Base-by-base conservation (phyloP, 2,329 filamentous ascomycete species). In the Fusarium pseudoanthophilum region DNA sequence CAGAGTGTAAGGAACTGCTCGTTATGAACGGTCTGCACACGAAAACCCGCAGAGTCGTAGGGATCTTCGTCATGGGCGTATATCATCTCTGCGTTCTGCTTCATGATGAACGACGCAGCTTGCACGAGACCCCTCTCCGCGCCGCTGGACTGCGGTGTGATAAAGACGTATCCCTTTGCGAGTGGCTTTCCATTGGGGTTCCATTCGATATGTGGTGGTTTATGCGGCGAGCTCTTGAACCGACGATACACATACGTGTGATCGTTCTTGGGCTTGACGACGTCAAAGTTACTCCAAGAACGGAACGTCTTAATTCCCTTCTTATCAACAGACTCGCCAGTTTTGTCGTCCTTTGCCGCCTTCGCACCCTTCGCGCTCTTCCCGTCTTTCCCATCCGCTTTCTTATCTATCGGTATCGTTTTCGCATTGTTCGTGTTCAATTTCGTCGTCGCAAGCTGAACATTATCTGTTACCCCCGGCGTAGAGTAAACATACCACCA, bases 1-100 rank as follows among this genome's bases (percentile, higher is more conserved):
- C 78, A 82, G 32, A 77, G 69, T 0, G 80, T 81, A 6, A 82
- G 39, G n/a, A 78, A 78, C 7, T 78, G 74, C 37, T 78, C 74
- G 16, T 78, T 79, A n/a, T 79, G 67, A 24, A 81, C 71, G 0
- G 46, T 74, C 57, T 82, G 81, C 2, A 78, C 76, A 0, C 71
- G 74, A 52, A 80, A 71, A 7, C 77, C 79, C 26, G 75, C 72
- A 16, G 72, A 71, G 3, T 55, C 59, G 6, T 46, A 20, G 0
- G 60, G 39, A 2, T 77, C 75, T 18, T 73, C 75, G 6, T 75
- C 69, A 18, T 69, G 63, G 1, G 64, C 69, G 20, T 79, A 82
- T 9, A 82, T 60, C 30, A 82, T 74, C 42, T 82, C 79, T 26
- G 78, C 77, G 15, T 78, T 75, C 16, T 72, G 72, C 16, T 66